Evolutionary conservation across 192 early-diverging fungal genomes (phyloP).

Genomic region (Backusella tarrabulga): DNA sequence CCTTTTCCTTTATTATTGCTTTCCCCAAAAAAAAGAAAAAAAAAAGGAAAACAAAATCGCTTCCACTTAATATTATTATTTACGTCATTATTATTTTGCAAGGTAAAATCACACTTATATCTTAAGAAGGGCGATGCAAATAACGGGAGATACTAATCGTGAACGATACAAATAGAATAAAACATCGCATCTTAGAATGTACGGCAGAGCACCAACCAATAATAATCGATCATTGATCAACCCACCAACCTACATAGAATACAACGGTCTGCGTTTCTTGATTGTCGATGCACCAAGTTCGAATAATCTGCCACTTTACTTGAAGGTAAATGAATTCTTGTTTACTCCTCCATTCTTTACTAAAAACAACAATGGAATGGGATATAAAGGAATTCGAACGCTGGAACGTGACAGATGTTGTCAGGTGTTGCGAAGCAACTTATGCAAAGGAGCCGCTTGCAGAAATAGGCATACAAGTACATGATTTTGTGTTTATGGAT

Average conservation of each 20-base stretch:
- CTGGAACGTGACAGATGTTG: constrained; percentile 69
- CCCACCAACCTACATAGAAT: constrained; percentile 63
- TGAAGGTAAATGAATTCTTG: constrained; percentile 34
- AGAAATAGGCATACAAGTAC: constrained; percentile 61
- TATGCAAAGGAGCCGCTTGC: constrained; percentile 59
- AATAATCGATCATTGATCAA: constrained; percentile 45
- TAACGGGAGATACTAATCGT: no score
- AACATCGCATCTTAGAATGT: constrained; percentile 2
- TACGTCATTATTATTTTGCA: background rate
- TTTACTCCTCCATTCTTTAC: background rate
- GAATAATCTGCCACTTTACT: constrained; percentile 66
- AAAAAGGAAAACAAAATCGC: background rate
- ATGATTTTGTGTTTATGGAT: constrained; percentile 72
- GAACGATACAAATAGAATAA: background rate
- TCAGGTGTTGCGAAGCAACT: constrained; percentile 82
- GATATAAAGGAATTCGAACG: constrained; percentile 60
- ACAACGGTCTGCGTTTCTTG: constrained; percentile 69
- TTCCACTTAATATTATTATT: background rate
- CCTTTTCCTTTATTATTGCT: background rate
- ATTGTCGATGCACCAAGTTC: constrained; percentile 79
- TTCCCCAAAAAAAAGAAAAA: background rate
- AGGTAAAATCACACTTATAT: no score
- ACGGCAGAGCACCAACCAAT: background rate
- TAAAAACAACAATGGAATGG: no score
- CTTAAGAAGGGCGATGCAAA: no score